Evolutionary conservation across 805 yeast genomes (phyloP).

Genomic region (Suhomyces xylopsoci): DNA sequence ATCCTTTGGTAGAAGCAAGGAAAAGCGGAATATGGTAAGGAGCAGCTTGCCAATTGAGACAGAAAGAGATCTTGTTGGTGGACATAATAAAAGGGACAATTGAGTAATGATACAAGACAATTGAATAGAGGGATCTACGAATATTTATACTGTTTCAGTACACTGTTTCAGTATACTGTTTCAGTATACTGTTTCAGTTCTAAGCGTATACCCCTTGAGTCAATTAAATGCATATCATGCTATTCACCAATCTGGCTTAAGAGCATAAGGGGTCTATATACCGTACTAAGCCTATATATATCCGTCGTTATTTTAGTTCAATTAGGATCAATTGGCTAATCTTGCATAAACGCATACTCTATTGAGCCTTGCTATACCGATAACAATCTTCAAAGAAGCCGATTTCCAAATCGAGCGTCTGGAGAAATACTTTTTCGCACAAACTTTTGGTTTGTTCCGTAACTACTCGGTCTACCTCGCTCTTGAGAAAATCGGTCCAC

Average conservation of each 20-base stretch:
- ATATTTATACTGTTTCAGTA: background rate
- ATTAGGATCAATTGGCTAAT: background rate
- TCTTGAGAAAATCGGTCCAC: slow-evolving; percentile 47
- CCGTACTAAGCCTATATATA: background rate
- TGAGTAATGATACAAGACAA: background rate
- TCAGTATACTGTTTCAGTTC: background rate
- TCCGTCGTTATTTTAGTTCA: too few species aligned
- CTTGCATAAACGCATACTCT: slow-evolving; percentile 1
- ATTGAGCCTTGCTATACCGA: background rate
- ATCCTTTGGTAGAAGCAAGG: slow-evolving; percentile 49
- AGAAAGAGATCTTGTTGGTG: slow-evolving; percentile 49
- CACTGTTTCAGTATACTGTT: background rate
- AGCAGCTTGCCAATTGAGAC: slow-evolving; percentile 53
- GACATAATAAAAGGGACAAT: slow-evolving; percentile 23
- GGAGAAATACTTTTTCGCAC: slow-evolving; percentile 26
- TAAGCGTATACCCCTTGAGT: background rate
- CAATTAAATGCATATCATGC: background rate
- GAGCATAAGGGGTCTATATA: background rate
- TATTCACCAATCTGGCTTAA: background rate
- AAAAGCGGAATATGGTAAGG: slow-evolving; percentile 56
- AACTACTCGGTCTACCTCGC: slow-evolving; percentile 41
- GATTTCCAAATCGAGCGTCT: slow-evolving; percentile 39
- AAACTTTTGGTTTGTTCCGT: slow-evolving; percentile 16
- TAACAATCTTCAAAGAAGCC: slow-evolving; percentile 49
- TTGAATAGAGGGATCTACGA: background rate